Conservation (phyloP, 2,329 filamentous ascomycete species). For the Pseudodiploospora longispora region DNA sequence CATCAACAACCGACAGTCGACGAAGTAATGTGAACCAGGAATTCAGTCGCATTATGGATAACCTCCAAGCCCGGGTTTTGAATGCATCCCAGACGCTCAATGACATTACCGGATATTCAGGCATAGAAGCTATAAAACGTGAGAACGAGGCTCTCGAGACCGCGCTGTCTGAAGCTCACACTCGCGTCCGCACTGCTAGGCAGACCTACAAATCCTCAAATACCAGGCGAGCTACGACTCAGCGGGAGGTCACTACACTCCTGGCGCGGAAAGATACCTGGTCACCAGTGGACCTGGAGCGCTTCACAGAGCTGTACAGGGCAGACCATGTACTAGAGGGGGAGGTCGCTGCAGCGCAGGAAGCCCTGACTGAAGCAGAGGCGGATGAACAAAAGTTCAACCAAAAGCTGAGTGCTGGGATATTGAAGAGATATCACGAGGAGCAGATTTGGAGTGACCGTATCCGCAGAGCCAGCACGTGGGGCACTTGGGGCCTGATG, state of each 20-base stretch:
- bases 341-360: slow-evolving; percentile 64
- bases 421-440: slow-evolving; percentile 90
- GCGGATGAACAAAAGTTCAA: slow-evolving; percentile 69
- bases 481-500: slow-evolving; percentile 98
- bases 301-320: slow-evolving; percentile 87
- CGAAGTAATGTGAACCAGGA: slow-evolving; percentile 25
- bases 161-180: slow-evolving; percentile 51
- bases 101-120: slow-evolving; percentile 86
- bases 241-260: slow-evolving; percentile 91
- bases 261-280: slow-evolving; percentile 91
- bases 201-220: slow-evolving; percentile 76
- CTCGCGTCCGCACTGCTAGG: slow-evolving; percentile 62
- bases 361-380: slow-evolving; percentile 67
- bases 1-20: slow-evolving; percentile 24
- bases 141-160: slow-evolving; percentile 64
- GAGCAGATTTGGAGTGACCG: slow-evolving; percentile 99
- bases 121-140: slow-evolving; percentile 77
- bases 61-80: slow-evolving; percentile 76
- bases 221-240: slow-evolving; percentile 72
- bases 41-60: slow-evolving; percentile 64
- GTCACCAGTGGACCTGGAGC: slow-evolving; percentile 79
- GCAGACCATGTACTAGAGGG: slow-evolving; percentile 91
- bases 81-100: slow-evolving; percentile 84
- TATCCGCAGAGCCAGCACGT: slow-evolving; percentile 90
- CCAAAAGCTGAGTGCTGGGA: slow-evolving; percentile 68